Base-by-base conservation (phyloP, 2,329 filamentous ascomycete species). In the Myriosclerotinia duriaeana region DNA sequence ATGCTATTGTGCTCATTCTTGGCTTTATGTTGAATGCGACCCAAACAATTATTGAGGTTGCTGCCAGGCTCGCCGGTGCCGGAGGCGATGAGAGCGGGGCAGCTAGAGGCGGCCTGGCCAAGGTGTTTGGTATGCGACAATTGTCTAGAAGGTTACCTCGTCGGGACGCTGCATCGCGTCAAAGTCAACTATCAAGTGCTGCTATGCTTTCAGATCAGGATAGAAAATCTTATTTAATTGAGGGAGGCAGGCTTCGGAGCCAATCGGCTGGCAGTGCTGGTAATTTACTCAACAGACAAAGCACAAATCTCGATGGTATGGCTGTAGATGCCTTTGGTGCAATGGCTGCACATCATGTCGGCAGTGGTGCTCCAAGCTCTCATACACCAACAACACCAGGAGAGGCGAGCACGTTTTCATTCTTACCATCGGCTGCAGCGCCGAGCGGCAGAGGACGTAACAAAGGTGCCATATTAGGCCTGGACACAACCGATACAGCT, bases 21-120 rank as follows among this genome's bases (percentile, higher is more conserved):
- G 94, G 92, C 1, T 99, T 98, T 80, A 91, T 97, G 77, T 81
- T 99, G 64, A 97, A 97, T 76, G 90, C 95, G 1, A 77, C 97
- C 8, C 93, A 97, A 76, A 97, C 94, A 0, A 84, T 97, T 53
- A 85, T 97, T 52, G 95, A 99, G 78, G 92, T 99, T 11, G 82
- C 89, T 60, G 93, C 93, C 36, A 86, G 94, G 64, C 82, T 95
- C 74, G 85, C 90, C 36, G 94, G 94, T 48, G 93, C 91, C 42
- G 95, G 93, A 59, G 89, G 89, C 30, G 90, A 94, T 71, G 87
- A 89, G 71, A 81, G 83, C 62, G 89, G 89, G 50, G 86, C 90
- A 70, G 87, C 88, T 61, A 83, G 92, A 76, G 94, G 95, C 74
- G 94, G 93, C 11, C 82, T 99, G 64, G 89, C 89, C 72, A 97